Percentiles rank a stretch among this genome's conserved stretches.
Conservation (phyloP, 2,329 filamentous ascomycete genomes). For the Endothia cerciana region DNA sequence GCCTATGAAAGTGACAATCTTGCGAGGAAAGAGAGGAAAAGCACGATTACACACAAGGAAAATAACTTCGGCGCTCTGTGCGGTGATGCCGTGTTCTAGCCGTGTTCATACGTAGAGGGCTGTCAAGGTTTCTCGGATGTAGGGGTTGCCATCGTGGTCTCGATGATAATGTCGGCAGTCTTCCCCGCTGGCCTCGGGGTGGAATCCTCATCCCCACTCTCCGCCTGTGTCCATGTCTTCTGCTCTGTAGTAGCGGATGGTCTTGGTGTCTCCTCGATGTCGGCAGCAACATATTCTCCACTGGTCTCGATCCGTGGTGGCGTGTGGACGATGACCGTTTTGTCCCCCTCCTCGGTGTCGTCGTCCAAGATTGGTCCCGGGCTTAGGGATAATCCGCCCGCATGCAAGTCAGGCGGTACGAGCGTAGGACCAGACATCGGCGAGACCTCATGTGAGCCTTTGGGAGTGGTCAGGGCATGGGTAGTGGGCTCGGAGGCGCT, state of each 20-base stretch:
- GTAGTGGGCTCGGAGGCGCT: conserved; percentile 54
- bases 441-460: conserved; percentile 37
- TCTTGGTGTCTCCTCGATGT: conserved; percentile 49
- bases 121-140: conserved; percentile 5
- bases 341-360: conserved; percentile 31
- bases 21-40: background rate
- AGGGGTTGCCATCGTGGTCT: conserved; percentile 7
- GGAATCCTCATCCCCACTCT: conserved; percentile 41
- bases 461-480: conserved; percentile 53
- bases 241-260: conserved; percentile 33
- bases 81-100: background rate
- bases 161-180: conserved; percentile 17
- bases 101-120: background rate
- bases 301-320: conserved; percentile 37
- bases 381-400: conserved; percentile 16
- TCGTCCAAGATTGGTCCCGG: conserved; percentile 21
- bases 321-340: conserved; percentile 33
- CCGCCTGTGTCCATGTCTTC: conserved; percentile 30
- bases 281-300: background rate
- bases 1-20: conserved; percentile 22
- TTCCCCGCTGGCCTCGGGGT: conserved; percentile 44
- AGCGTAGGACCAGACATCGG: conserved; percentile 24
- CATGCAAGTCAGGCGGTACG: conserved; percentile 26
- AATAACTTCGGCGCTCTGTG: conserved; percentile 17
- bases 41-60: conserved; percentile 21